phyloP scores from a whole-genome alignment of 305 asterid species.

The Striga hermonthica region DNA sequence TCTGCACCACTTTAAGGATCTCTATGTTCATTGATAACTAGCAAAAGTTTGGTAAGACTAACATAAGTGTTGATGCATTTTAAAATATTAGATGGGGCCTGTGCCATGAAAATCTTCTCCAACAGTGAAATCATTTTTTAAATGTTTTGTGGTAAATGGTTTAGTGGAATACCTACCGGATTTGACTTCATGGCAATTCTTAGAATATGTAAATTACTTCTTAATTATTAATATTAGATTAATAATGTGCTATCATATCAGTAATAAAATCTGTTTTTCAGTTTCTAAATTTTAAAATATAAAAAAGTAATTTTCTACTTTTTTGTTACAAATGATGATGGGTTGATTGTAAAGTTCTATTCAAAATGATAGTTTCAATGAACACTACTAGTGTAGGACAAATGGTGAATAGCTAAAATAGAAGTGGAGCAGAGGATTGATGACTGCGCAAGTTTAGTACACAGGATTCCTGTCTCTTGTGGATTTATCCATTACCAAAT shows the following conservation, averaged over 20 bases:
- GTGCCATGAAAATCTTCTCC: background rate
- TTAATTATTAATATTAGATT: too few relatives aligned
- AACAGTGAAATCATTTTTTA: background rate
- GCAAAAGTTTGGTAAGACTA: background rate
- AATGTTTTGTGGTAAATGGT: background rate
- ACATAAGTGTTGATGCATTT: too few relatives aligned
- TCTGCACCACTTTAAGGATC: background rate
- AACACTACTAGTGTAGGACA: too few relatives aligned
- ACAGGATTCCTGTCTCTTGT: background rate
- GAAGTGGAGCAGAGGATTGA: background rate
- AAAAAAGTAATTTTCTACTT: too few relatives aligned
- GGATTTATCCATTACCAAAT: slow-evolving; percentile 3
- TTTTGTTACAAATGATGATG: too few relatives aligned
- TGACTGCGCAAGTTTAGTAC: background rate
- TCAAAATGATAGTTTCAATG: too few relatives aligned
- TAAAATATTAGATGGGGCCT: too few relatives aligned
- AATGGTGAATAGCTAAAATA: background rate
- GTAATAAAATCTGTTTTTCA: too few relatives aligned
- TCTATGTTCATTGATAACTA: background rate
- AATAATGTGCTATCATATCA: background rate
- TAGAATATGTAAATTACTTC: background rate
- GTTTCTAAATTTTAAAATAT: too few relatives aligned
- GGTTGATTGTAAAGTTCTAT: too few relatives aligned
- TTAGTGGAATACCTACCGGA: background rate
- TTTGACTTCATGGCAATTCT: background rate